These are phyloP conservation scores for Penicillium longicatenatum DNA, from an alignment of 495 filamentous ascomycete species.

Conservation along the genomic window DNA sequence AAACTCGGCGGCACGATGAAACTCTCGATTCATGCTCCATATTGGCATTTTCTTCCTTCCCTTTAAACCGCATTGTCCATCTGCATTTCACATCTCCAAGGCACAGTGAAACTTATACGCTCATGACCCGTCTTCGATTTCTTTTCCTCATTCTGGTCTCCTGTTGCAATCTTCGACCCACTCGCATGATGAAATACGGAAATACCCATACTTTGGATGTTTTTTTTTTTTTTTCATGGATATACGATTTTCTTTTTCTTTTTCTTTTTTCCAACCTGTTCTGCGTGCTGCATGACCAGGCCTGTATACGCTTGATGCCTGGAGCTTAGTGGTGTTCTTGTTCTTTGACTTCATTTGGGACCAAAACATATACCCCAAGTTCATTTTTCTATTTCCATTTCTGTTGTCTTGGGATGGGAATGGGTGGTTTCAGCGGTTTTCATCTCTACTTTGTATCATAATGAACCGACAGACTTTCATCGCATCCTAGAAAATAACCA, in stretches of 20 bases:
- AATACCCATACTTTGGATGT: conserved; percentile 3
- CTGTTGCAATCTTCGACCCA: not conserved
- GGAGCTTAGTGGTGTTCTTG: conserved; percentile 1
- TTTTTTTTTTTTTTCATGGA: conserved; percentile 5
- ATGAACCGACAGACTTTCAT: not conserved
- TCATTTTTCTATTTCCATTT: not conserved
- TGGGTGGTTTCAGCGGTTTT: not conserved
- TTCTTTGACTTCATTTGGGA: conserved; percentile 1
- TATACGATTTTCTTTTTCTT: conserved; percentile 10
- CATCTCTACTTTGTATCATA: not conserved
- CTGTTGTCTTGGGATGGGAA: not conserved
- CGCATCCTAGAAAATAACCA: not conserved
- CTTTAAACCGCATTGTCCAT: no score
- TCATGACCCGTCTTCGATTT: not conserved
- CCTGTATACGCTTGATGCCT: not conserved
- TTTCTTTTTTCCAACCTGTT: conserved; percentile 1
- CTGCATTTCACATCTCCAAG: no score
- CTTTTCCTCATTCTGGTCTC: not conserved
- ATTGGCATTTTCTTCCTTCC: no score
- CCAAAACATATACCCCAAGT: conserved; percentile 12
- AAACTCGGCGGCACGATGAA: no score
- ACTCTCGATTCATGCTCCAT: no score
- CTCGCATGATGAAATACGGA: not conserved
- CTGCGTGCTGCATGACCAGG: not conserved
- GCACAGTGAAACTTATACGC: no score